Evolutionary conservation across 2,329 filamentous ascomycete species (phyloP).

Genomic region (Pseudonectria foliicola): DNA sequence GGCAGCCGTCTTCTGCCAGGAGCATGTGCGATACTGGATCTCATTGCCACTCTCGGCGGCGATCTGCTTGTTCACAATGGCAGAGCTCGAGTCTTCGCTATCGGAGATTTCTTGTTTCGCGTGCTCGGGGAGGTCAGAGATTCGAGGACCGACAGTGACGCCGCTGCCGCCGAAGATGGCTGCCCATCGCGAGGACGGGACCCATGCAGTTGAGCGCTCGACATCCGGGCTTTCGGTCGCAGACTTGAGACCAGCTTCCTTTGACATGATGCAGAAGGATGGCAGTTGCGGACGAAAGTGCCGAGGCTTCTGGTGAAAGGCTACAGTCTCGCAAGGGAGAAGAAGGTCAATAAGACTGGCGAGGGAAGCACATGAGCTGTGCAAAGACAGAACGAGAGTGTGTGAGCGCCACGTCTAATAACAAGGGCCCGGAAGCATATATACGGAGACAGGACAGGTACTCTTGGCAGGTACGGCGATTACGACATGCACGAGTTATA

Average conservation of each 20-base stretch:
- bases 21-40: slow-evolving; percentile 90
- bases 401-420: too few species aligned
- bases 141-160: slow-evolving; percentile 44
- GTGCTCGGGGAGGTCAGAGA: slow-evolving; percentile 37
- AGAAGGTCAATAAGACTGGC: too few species aligned
- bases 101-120: slow-evolving; percentile 30
- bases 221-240: slow-evolving; percentile 13
- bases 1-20: slow-evolving; percentile 90
- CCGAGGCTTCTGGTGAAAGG: too few species aligned
- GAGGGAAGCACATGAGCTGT: too few species aligned
- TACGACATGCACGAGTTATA: too few species aligned
- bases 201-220: slow-evolving; percentile 14
- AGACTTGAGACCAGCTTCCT: slow-evolving; percentile 16
- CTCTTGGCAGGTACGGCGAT: too few species aligned
- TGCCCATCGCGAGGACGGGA: slow-evolving; percentile 23
- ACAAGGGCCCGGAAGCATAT: too few species aligned
- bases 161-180: slow-evolving; percentile 31
- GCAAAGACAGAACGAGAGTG: too few species aligned
- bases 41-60: slow-evolving; percentile 68
- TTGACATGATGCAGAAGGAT: slow-evolving; percentile 17
- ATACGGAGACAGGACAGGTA: too few species aligned
- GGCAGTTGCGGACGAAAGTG: too few species aligned
- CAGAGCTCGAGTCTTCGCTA: slow-evolving; percentile 38
- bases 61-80: slow-evolving; percentile 58
- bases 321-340: too few species aligned